Percentiles rank a stretch among this genome's conserved stretches.
Conservation (phyloP, 2,329 filamentous ascomycete species). For the Fusarium scirpi region DNA sequence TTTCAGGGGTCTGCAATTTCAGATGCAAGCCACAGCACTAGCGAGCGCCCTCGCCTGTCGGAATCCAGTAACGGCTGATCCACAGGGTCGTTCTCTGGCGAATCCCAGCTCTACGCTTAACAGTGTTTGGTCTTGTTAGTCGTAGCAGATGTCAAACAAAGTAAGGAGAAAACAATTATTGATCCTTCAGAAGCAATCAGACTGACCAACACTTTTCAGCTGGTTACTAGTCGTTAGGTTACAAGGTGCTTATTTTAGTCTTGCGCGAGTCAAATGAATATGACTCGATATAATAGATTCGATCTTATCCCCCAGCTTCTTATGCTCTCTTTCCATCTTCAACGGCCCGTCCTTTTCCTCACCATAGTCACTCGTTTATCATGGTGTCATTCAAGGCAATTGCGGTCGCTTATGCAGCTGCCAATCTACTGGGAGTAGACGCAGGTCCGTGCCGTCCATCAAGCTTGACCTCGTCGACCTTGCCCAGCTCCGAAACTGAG, state of each 20-base stretch:
- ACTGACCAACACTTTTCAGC: accelerated
- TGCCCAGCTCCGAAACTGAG: neutral
- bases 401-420: constrained; percentile 1
- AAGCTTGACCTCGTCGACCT: neutral
- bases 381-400: constrained; percentile 16
- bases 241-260: neutral
- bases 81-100: neutral
- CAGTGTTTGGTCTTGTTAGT: neutral
- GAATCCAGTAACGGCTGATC: neutral
- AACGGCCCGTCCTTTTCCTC: neutral
- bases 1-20: neutral
- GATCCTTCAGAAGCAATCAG: constrained; percentile 2
- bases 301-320: neutral
- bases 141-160: neutral
- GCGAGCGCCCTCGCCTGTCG: neutral
- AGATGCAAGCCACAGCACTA: neutral
- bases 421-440: neutral
- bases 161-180: neutral
- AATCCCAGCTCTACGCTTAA: neutral
- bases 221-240: neutral
- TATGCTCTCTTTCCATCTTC: neutral
- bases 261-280: accelerated
- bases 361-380: constrained; percentile 5
- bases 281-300: neutral
- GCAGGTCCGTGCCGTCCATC: constrained; percentile 8